Conservation (phyloP, 345 rosid genomes). For the Conringia planisiliqua region DNA sequence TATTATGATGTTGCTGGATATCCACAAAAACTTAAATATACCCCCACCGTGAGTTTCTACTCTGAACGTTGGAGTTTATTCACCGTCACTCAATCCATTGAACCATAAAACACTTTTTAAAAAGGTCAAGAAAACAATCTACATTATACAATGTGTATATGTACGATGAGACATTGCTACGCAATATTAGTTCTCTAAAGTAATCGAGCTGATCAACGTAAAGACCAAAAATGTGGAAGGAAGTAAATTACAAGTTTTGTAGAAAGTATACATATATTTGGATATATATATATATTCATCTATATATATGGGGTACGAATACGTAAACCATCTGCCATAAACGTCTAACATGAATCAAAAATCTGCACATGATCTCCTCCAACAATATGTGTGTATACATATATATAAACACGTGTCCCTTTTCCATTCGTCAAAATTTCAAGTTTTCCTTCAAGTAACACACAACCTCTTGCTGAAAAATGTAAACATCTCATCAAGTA, state of each 20-base stretch:
- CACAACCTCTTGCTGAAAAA: slow-evolving; percentile 77
- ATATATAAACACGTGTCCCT: not conserved
- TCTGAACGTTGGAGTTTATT: not conserved
- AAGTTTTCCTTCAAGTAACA: slow-evolving; percentile 58
- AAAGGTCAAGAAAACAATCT: not conserved
- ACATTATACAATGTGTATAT: not conserved
- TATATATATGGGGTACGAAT: not conserved
- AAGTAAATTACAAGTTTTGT: not conserved
- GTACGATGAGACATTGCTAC: not conserved
- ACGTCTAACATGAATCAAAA: slow-evolving; percentile 24
- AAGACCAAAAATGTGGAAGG: not conserved
- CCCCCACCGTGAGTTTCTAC: not conserved
- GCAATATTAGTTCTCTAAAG: not conserved
- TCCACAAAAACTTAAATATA: not conserved
- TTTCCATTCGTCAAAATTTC: slow-evolving; percentile 46
- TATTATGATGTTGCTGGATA: not conserved
- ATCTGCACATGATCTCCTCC: slow-evolving; percentile 17
- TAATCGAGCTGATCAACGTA: not conserved
- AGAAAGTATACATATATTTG: not conserved
- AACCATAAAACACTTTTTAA: not conserved
- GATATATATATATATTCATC: not conserved
- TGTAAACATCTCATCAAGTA: not conserved
- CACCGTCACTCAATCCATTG: not conserved
- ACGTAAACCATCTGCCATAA: slow-evolving; percentile 17
- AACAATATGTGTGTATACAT: not conserved